Conservation (phyloP, 768 basidiomycete genomes). For the Lentinula sp. region DNA sequence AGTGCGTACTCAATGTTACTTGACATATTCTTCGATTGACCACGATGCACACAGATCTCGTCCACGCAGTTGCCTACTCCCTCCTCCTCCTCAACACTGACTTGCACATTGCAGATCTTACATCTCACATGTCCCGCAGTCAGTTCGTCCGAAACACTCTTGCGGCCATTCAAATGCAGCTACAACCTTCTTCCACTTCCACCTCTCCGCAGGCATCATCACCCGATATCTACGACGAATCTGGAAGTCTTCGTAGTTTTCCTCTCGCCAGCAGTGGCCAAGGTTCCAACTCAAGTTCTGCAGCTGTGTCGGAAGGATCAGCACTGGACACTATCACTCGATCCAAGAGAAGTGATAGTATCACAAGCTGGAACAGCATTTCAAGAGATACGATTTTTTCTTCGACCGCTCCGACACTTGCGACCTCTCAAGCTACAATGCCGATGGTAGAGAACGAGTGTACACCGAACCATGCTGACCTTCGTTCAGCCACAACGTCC, state of each 20-base stretch:
- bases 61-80: constrained; percentile 94
- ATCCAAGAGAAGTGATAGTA: constrained; percentile 75
- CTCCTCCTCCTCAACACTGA: constrained; percentile 94
- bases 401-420: constrained; percentile 26
- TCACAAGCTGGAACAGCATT: constrained; percentile 80
- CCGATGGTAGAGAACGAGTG: constrained; percentile 47
- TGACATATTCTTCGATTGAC: background rate
- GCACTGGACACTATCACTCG: constrained; percentile 29
- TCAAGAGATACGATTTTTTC: constrained; percentile 52
- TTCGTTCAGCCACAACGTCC: constrained; percentile 14
- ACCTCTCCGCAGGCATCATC: constrained; percentile 43
- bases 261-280: constrained; percentile 40
- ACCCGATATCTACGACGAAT: constrained; percentile 64
- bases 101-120: constrained; percentile 89
- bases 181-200: constrained; percentile 34
- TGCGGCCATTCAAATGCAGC: constrained; percentile 74
- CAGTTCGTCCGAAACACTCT: constrained; percentile 95
- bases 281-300: constrained; percentile 11
- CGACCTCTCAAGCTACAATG: constrained; percentile 18
- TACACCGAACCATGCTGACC: constrained; percentile 44
- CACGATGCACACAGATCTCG: constrained; percentile 52
- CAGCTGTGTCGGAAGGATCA: constrained; percentile 30
- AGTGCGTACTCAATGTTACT: constrained; percentile 43
- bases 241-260: constrained; percentile 49
- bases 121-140: constrained; percentile 81